Evolutionary conservation across 257 asterid species (phyloP), one percentile per base, ranked within the genome.

Genomic region (Cynanchum wilfordii): DNA sequence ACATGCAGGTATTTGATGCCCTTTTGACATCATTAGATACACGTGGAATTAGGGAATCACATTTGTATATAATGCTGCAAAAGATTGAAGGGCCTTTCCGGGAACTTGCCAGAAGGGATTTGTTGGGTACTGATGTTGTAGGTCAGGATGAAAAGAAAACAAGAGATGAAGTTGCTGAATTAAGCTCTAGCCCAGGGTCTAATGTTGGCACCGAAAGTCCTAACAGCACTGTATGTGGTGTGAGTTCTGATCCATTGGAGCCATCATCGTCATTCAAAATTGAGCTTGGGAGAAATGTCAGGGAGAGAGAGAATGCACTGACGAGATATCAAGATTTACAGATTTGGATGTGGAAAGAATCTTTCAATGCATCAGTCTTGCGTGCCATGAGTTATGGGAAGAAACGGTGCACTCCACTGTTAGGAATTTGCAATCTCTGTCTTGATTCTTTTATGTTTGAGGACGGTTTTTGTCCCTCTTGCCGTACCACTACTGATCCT

Each of bases 1-100:
- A 45, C 77, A 25, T 89, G 85, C 85, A 94, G 99, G 94, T 94
- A 77, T 92, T 92, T 79, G 96, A 90, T 78, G 73, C 90, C 71
- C 95, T 95, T 67, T 73, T 83, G 78, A 66, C 80, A 68, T 85
- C 99, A 49, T 82, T 92, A 90, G 99, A 95, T 83, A 84, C 85
- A 60, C 96, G 99, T 59, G 99, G 99, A 38, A 78, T 86, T 69
- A 84, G 99, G 85, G 99, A 95, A 83, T 95, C 98, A 57, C 98
- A 95, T 87, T 77, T 95, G 87, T 96, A 88, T 77, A 83, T 90
- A 79, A 95, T 95, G 99, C 73, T 95, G 83, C 90, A 87, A 78
- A 95, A 90, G 82, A 88, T 90, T 80, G 96, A 92, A 82, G 82
- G 47, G 54, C 83, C 87, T 77, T 95, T 95, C 85, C 89, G 87